These are phyloP conservation scores for Hymenoscyphus repandus DNA, from an alignment of 2,329 filamentous ascomycete species.

Conservation along the genomic window DNA sequence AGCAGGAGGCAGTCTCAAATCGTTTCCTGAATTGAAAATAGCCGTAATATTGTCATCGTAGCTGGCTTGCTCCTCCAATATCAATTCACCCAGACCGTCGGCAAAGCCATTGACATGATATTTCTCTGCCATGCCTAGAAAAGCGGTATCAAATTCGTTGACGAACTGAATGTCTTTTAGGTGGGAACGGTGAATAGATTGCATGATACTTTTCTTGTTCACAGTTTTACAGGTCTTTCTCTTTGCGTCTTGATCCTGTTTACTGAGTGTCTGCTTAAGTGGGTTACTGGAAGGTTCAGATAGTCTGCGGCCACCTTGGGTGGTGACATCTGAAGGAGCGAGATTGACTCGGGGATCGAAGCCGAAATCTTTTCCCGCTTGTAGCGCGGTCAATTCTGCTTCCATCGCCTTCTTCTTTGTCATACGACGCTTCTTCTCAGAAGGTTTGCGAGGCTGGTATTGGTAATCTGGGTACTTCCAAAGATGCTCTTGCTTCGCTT, in stretches of 20 bases:
- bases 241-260: too few species aligned
- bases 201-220: not conserved
- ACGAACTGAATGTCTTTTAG: not conserved
- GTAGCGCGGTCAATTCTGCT: not conserved
- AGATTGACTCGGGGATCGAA: too few species aligned
- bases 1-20: too few species aligned
- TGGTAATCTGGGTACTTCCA: constrained; percentile 9
- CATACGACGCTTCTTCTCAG: constrained; percentile 12
- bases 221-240: not conserved
- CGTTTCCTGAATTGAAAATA: too few species aligned
- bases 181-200: not conserved
- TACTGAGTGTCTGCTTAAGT: too few species aligned
- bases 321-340: not conserved
- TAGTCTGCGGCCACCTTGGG: too few species aligned
- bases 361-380: not conserved
- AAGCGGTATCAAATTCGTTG: not conserved
- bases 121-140: not conserved
- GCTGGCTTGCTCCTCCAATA: not conserved
- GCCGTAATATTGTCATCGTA: not conserved
- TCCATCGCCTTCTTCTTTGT: constrained; percentile 4
- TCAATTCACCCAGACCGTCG: not conserved
- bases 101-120: not conserved
- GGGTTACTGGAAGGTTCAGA: too few species aligned
- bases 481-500: constrained; percentile 5
- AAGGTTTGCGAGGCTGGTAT: constrained; percentile 10